These are phyloP conservation scores for Crithidia expoeki DNA, from an alignment of 208 protist species.

Conservation along the genomic window DNA sequence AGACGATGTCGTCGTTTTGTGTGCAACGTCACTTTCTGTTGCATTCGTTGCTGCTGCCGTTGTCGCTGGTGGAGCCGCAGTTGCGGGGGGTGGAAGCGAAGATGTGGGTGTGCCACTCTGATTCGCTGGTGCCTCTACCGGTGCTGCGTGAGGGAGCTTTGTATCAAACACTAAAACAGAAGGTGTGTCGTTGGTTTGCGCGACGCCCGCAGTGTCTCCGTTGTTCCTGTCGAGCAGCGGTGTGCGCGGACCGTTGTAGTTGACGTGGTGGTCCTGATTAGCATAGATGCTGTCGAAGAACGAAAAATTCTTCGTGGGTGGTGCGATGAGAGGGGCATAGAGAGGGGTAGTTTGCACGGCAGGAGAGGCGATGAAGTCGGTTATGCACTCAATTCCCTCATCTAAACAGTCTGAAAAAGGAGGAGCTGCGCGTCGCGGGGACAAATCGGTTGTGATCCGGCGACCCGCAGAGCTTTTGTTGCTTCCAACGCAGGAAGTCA, in stretches of 20 bases:
- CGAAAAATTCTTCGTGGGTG: not conserved
- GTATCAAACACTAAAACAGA: constrained; percentile 1
- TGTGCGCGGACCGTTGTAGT: not conserved
- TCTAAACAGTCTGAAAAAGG: not conserved
- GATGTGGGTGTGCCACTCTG: too few species aligned
- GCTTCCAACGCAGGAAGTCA: not conserved
- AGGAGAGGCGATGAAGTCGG: not conserved
- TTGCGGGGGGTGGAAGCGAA: too few species aligned
- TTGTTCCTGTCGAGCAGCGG: not conserved
- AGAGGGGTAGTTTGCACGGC: not conserved
- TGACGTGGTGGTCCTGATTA: too few species aligned
- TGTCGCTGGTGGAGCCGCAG: too few species aligned
- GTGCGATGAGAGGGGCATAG: not conserved
- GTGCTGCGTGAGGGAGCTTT: not conserved
- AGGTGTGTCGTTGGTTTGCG: not conserved
- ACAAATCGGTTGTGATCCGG: not conserved
- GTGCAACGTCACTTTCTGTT: too few species aligned
- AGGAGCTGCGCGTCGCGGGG: not conserved
- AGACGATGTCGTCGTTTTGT: not conserved
- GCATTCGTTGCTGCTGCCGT: not conserved
- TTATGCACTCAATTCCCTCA: not conserved
- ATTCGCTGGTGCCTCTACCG: too few species aligned
- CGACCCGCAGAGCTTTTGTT: not conserved
- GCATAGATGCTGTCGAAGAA: not conserved
- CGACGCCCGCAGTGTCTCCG: not conserved